Evolutionary conservation across 2,329 filamentous ascomycete species (phyloP).

Genomic region (Fusarium sp.): DNA sequence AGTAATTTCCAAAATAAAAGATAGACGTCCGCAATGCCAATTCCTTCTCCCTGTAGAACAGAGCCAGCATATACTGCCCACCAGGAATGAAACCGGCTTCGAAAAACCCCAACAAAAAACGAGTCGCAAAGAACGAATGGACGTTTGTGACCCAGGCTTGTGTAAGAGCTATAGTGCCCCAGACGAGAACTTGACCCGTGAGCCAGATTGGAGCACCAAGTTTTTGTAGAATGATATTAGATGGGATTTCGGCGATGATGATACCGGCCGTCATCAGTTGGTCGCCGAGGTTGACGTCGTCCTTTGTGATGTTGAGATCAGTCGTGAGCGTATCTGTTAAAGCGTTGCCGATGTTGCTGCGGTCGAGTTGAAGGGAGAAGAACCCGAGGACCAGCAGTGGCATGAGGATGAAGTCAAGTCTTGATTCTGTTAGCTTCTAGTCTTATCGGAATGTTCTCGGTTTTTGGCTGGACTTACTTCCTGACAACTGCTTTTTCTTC

Average conservation of each 20-base stretch:
- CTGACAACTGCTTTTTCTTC: constrained; percentile 24
- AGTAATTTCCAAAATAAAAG: constrained; percentile 46
- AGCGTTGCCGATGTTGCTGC: constrained; percentile 61
- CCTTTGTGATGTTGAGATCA: constrained; percentile 64
- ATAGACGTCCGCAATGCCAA: constrained; percentile 31
- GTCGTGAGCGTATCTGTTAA: constrained; percentile 64
- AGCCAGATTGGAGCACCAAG: constrained; percentile 42
- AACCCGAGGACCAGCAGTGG: constrained; percentile 63
- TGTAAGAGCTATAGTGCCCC: constrained; percentile 33
- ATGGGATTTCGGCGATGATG: constrained; percentile 58
- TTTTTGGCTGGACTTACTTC: constrained; percentile 38
- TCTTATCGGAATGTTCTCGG: not conserved
- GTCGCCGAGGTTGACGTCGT: constrained; percentile 66
- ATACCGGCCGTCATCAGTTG: constrained; percentile 64
- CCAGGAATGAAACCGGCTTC: constrained; percentile 40
- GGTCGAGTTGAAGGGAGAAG: constrained; percentile 60
- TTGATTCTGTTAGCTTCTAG: constrained; percentile 3
- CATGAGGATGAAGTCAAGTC: constrained; percentile 58
- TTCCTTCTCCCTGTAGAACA: constrained; percentile 37
- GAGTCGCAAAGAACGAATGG: constrained; percentile 34
- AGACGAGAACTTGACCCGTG: constrained; percentile 37
- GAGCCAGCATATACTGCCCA: constrained; percentile 34
- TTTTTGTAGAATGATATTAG: constrained; percentile 40
- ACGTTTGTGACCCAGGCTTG: constrained; percentile 39
- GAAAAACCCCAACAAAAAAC: constrained; percentile 32